phyloP scores from a whole-genome alignment of 306 rosid species.

The Oemleria cerasiformis region DNA sequence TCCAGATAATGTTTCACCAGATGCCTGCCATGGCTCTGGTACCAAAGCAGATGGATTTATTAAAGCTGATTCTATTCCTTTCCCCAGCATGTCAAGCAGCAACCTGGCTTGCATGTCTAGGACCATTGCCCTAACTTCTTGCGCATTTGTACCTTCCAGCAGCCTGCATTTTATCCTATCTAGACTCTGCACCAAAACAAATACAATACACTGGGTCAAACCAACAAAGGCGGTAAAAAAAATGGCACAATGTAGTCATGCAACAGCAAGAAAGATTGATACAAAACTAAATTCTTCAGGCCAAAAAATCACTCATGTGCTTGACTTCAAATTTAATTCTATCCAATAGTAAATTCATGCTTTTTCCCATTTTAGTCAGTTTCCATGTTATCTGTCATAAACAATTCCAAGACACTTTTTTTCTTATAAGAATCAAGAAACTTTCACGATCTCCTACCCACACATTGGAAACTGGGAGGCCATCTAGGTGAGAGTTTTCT shows the following conservation, averaged over 20 bases:
- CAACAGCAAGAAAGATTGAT: not conserved
- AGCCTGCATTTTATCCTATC: constrained; percentile 97
- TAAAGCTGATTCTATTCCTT: constrained; percentile 95
- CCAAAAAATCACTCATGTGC: not conserved
- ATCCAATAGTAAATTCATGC: not conserved
- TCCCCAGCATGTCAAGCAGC: constrained; percentile 97
- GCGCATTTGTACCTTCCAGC: constrained; percentile 92
- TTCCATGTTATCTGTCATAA: not conserved
- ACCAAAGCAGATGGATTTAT: constrained; percentile 82
- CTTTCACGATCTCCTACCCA: not conserved
- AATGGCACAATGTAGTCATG: constrained; percentile 5
- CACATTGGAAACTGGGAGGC: not conserved
- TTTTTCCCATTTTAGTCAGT: not conserved
- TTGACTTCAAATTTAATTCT: not conserved
- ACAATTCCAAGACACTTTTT: not conserved
- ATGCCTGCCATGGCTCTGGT: constrained; percentile 85
- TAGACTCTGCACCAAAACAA: constrained; percentile 71
- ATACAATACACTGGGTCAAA: constrained; percentile 13
- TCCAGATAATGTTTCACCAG: constrained; percentile 65
- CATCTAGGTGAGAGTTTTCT: not conserved
- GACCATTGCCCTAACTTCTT: constrained; percentile 99
- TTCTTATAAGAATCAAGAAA: not conserved
- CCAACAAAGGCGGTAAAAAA: constrained; percentile 2
- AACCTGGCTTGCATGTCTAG: constrained; percentile 99
- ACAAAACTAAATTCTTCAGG: not conserved